A percentile compares a stretch with the other conserved stretches of the same genome.
These are phyloP conservation scores for Mortierella sp. DNA, from an alignment of 371 early-diverging fungal genomes.

Conservation along the genomic window DNA sequence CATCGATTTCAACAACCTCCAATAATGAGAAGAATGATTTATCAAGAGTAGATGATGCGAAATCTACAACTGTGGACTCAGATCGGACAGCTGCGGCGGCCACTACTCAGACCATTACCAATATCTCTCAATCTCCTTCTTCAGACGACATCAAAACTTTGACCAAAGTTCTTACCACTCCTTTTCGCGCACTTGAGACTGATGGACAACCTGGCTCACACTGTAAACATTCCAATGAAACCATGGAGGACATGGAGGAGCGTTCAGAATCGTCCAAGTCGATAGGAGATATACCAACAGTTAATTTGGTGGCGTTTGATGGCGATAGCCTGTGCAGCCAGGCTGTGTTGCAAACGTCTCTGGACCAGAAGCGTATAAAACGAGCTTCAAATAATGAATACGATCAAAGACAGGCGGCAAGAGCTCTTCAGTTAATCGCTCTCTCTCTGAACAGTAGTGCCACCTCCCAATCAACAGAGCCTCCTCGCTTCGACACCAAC, in stretches of 20 bases:
- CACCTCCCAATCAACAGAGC: constrained; percentile 5
- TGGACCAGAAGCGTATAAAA: constrained; percentile 21
- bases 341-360: constrained; percentile 28
- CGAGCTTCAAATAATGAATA: constrained; percentile 29
- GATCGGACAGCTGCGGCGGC: constrained; percentile 21
- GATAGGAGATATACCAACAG: no score
- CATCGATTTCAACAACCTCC: background rate
- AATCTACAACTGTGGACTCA: background rate
- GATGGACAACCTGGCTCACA: constrained; percentile 18
- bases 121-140: constrained; percentile 21
- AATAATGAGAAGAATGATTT: background rate
- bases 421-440: constrained; percentile 44
- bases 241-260: constrained; percentile 1
- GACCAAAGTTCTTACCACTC: constrained; percentile 50
- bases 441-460: constrained; percentile 24
- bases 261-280: background rate
- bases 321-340: no score
- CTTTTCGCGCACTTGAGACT: constrained; percentile 23
- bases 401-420: constrained; percentile 43
- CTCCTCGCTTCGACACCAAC: background rate
- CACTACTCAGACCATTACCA: constrained; percentile 25
- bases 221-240: background rate
- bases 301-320: no score
- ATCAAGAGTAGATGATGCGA: constrained; percentile 1
- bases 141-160: constrained; percentile 48